Base-by-base conservation (phyloP, 2,329 filamentous ascomycete species). In the Magnaporthales sp. region DNA sequence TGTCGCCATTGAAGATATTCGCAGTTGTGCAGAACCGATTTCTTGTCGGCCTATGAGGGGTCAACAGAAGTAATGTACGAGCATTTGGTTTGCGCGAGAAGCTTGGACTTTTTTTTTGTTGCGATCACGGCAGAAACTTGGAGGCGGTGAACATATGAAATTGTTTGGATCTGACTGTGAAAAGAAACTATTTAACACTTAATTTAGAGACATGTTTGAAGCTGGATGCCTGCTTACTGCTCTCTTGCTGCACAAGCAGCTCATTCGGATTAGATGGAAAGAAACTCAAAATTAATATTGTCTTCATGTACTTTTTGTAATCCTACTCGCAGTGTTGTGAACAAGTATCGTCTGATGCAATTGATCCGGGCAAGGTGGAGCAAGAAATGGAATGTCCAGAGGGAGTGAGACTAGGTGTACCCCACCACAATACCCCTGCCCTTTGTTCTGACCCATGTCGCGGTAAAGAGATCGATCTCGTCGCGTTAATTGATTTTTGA, bases 401-500 rank as follows among this genome's bases (percentile, higher is more conserved):
- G n/a, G n/a, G n/a, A n/a, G n/a, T n/a, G n/a, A n/a, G 11, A 15
- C n/a, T 51, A 15, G 26, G 10, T 6, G 10, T 29, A 60, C 24
- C 22, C 56, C 56, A 6, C 56, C 54, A 15, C n/a, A 11, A 24
- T 7, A 58, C 19, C 54, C 54, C 24, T 58, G 54, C 24, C 54
- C n/a, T n/a, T 58, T 10, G 24, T 13, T 4, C 24, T 6, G 8
- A 13, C 27, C 56, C 11, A 27, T 27, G 22, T 58, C 54, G 26
- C 22, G 24, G 9, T 60, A 27, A 13, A 7, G 10, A 26, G 56
- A 10, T 27, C 7, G 15, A 26, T 29, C 66, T 60, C 46, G 67
- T 66, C 67, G 67, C 67, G 63, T 68, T 69, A 70, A 70, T 69
- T 65, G 67, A 22, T 46, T 67, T 64, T 60, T 62, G 38, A n/a